phyloP scores from a whole-genome alignment of 164 flowering plant genomes.

The Saururus chinensis region DNA sequence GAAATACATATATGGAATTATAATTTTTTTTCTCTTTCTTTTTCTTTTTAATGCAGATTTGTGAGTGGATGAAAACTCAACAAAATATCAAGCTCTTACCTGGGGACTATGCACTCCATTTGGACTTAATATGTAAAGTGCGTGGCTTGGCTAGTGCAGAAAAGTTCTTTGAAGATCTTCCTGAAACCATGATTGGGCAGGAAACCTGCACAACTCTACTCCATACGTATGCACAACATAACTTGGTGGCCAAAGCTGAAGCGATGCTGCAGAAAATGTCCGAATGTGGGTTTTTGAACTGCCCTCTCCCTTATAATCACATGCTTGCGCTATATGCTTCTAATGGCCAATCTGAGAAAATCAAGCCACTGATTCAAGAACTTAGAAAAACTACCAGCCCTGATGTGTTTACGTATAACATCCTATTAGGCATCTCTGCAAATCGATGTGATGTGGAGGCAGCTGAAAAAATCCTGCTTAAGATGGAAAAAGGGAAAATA shows the following conservation, averaged over 20 bases:
- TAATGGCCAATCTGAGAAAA: slow-evolving; percentile 53
- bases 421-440: slow-evolving; percentile 53
- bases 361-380: slow-evolving; percentile 32
- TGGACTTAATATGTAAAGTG: slow-evolving; percentile 82
- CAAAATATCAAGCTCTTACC: slow-evolving; percentile 51
- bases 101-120: slow-evolving; percentile 93
- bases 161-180: slow-evolving; percentile 80
- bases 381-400: slow-evolving; percentile 56
- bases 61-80: slow-evolving; percentile 86
- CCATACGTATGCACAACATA: slow-evolving; percentile 56
- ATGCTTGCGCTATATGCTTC: slow-evolving; percentile 58
- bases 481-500: slow-evolving; percentile 42
- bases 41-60: slow-evolving; percentile 40
- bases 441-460: slow-evolving; percentile 36
- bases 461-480: slow-evolving; percentile 52
- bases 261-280: slow-evolving; percentile 76
- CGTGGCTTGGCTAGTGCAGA: slow-evolving; percentile 78
- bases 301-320: slow-evolving; percentile 68
- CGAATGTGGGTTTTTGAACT: slow-evolving; percentile 50
- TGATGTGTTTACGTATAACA: slow-evolving; percentile 64
- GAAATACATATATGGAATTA: neutral
- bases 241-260: slow-evolving; percentile 58
- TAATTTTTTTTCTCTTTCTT: too few species aligned
- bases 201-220: slow-evolving; percentile 60
- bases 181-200: slow-evolving; percentile 47